Conservation (phyloP, 106 monocot species). For the Posidonia australis region DNA sequence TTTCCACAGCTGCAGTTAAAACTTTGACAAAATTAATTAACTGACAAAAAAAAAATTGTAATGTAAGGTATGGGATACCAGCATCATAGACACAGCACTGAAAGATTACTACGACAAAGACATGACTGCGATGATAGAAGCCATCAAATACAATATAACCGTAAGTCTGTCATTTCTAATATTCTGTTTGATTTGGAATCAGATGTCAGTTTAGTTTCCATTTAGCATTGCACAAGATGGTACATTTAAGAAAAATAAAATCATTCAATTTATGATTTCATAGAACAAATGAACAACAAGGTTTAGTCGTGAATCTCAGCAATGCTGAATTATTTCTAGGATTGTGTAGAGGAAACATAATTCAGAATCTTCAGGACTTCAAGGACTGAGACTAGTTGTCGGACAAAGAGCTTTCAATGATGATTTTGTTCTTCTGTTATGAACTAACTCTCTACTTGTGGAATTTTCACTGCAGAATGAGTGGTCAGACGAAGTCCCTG, state of each 20-base stretch:
- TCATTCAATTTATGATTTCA: too few relatives aligned
- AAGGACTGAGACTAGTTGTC: too few relatives aligned
- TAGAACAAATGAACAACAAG: too few relatives aligned
- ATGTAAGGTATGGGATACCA: slow-evolving; percentile 54
- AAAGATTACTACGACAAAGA: slow-evolving; percentile 41
- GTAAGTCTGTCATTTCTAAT: slow-evolving; percentile 25
- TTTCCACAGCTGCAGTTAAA: too few relatives aligned
- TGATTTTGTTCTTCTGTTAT: too few relatives aligned
- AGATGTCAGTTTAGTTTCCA: not conserved
- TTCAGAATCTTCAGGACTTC: too few relatives aligned
- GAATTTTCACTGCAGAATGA: slow-evolving; percentile 20
- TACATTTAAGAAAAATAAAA: too few relatives aligned
- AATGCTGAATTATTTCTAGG: not conserved
- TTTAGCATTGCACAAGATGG: too few relatives aligned
- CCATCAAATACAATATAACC: slow-evolving; percentile 44
- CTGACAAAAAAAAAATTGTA: not conserved
- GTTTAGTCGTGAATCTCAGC: too few relatives aligned
- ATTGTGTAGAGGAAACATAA: too few relatives aligned
- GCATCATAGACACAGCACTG: slow-evolving; percentile 55
- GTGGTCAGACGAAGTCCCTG: slow-evolving; percentile 43
- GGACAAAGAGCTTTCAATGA: too few relatives aligned
- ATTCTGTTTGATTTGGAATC: not conserved
- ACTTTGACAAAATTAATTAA: not conserved
- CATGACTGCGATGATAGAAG: slow-evolving; percentile 31
- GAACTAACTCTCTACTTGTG: not conserved